Percentiles rank a stretch among this genome's conserved stretches.
These are phyloP conservation scores for Wickerhamomyces silvicola DNA, from an alignment of 805 yeast genomes.

Conservation along the genomic window DNA sequence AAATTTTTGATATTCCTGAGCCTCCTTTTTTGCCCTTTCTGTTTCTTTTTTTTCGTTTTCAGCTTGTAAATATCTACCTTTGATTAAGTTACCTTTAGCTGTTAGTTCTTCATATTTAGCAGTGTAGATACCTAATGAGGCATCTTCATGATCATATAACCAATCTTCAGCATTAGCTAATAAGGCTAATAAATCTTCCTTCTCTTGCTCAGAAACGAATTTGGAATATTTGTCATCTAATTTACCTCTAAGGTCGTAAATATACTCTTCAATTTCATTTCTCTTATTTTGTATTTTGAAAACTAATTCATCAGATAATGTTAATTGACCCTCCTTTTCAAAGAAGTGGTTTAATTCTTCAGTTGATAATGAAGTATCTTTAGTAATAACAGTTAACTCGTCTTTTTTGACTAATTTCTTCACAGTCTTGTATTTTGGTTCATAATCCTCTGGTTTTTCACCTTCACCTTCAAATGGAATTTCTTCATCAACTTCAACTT, in stretches of 20 bases:
- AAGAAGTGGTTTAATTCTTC: conserved; percentile 50
- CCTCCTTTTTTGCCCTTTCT: conserved; percentile 78
- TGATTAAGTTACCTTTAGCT: conserved; percentile 87
- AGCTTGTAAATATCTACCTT: conserved; percentile 90
- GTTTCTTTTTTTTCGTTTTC: conserved; percentile 95
- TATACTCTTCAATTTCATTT: conserved; percentile 97
- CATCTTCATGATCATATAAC: conserved; percentile 97
- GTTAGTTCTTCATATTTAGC: conserved; percentile 98
- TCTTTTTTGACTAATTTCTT: conserved; percentile 92
- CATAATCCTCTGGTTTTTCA: conserved; percentile 75
- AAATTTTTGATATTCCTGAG: conserved; percentile 49
- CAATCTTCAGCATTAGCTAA: conserved; percentile 91
- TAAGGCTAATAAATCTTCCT: conserved; percentile 65
- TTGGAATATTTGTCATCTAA: conserved; percentile 84
- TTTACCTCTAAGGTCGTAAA: conserved; percentile 95
- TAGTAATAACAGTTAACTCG: conserved; percentile 56
- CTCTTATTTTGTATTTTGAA: conserved; percentile 98
- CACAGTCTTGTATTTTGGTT: conserved; percentile 83
- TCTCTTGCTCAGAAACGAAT: conserved; percentile 89
- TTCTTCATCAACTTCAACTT: conserved; percentile 82
- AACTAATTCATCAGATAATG: conserved; percentile 89
- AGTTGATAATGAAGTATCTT: conserved; percentile 57
- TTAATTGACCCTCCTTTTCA: conserved; percentile 81
- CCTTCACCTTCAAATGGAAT: conserved; percentile 60
- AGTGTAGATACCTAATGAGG: conserved; percentile 92